phyloP scores from a whole-genome alignment of 805 yeast genomes.

The Metschnikowia kunwiensis region DNA sequence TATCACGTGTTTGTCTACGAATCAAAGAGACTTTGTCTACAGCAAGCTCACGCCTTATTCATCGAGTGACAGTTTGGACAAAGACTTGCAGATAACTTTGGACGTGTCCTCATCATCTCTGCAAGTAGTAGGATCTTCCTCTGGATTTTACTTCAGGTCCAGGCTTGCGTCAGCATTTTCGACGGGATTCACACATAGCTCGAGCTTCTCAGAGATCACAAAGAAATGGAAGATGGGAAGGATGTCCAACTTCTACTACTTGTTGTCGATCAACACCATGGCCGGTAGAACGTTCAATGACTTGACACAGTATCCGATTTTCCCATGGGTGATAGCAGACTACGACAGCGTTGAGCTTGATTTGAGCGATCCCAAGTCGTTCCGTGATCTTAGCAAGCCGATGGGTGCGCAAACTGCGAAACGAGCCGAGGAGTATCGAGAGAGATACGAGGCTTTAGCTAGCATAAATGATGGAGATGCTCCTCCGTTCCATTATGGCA shows the following conservation, averaged over 20 bases:
- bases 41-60: conserved; percentile 47
- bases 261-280: conserved; percentile 74
- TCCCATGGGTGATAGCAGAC: conserved; percentile 89
- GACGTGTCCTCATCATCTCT: conserved; percentile 41
- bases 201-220: conserved; percentile 41
- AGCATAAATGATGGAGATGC: conserved; percentile 55
- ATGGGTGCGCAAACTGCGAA: conserved; percentile 81
- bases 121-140: conserved; percentile 11
- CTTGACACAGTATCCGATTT: conserved; percentile 84
- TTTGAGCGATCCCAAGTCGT: conserved; percentile 55
- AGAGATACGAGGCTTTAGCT: conserved; percentile 67
- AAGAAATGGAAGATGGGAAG: conserved; percentile 74
- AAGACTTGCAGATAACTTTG: conserved; percentile 53
- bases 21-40: conserved; percentile 56
- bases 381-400: conserved; percentile 77
- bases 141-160: conserved; percentile 23
- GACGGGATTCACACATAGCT: conserved; percentile 22
- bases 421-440: conserved; percentile 62
- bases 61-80: conserved; percentile 49
- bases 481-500: conserved; percentile 88
- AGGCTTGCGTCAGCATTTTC: conserved; percentile 38
- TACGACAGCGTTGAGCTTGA: conserved; percentile 71
- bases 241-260: conserved; percentile 77
- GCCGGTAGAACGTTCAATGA: conserved; percentile 91
- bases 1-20: conserved; percentile 56